A percentile compares a stretch with the other conserved stretches of the same genome.
phyloP scores from a whole-genome alignment of 306 rosid species.

The Amphicarpaea edgeworthii region DNA sequence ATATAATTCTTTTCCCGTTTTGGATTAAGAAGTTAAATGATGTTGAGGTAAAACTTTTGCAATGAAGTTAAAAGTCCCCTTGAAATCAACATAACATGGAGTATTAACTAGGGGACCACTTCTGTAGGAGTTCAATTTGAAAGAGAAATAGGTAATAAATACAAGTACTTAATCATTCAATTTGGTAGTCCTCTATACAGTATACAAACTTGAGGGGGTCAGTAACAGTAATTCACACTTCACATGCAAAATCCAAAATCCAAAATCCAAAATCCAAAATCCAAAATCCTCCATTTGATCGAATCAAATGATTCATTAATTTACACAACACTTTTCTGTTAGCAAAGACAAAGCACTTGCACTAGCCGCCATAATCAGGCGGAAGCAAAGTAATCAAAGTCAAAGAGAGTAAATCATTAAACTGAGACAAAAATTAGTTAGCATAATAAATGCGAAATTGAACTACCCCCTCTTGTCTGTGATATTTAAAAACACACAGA shows the following conservation, averaged over 20 bases:
- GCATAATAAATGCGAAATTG: constrained; percentile 60
- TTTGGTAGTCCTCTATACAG: constrained; percentile 10
- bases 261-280: background rate
- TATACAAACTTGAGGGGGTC: constrained; percentile 1
- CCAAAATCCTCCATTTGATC: background rate
- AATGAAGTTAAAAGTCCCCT: background rate
- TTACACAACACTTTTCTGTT: background rate
- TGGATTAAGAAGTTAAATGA: background rate
- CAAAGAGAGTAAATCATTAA: constrained; percentile 12
- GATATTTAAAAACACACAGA: constrained; percentile 4
- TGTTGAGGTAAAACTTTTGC: background rate
- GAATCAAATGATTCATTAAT: background rate
- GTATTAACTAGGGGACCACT: constrained; percentile 38
- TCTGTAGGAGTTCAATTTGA: constrained; percentile 27
- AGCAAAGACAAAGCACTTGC: constrained; percentile 3
- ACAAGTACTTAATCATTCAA: constrained; percentile 42
- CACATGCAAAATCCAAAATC: background rate
- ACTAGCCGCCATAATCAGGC: constrained; percentile 30
- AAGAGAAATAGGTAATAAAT: constrained; percentile 40
- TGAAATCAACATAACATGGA: background rate
- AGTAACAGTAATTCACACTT: background rate
- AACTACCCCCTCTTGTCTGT: constrained; percentile 37
- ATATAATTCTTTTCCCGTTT: background rate
- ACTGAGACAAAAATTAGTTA: constrained; percentile 48
- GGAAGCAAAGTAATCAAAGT: constrained; percentile 18